Evolutionary conservation across 129 eudicot species (phyloP), one percentile per base, ranked within the genome.

Genomic region (Helianthus tuberosus): DNA sequence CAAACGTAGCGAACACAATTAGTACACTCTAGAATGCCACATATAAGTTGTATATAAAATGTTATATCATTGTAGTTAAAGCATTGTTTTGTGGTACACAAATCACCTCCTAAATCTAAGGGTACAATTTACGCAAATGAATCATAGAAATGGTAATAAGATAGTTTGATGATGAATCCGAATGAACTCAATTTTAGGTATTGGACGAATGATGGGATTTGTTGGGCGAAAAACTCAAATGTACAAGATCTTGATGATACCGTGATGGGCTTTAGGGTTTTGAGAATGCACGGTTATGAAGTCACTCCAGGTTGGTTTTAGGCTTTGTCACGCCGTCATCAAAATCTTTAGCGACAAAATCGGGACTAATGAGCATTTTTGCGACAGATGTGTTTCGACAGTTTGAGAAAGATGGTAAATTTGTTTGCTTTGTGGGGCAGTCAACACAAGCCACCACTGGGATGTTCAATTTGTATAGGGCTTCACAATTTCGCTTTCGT

Each of bases 241-340:
- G 94, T 95, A 61, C 94, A 91, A 70, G 99, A 95, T 79, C 81
- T 91, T 43, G 99, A 95, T 73, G 99, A 91, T 81, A 95, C 97
- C 11, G 96, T 96, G 1, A 95, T 95, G 99, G 99, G 81, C 23
- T 95, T 95, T 83, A 83, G 99, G 79, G 76, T 95, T 11, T 77
- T 91, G 23, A 85, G 99, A 76, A 69, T 91, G 86, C 96, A 91
- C 64, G 99, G 99, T 9, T 84, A 89, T 60, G 79, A 76, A 4
- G 77, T 95, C 80, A 83, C 96, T 57, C 82, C 86, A 54, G 95
- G 99, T 95, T 66, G 58, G 73, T 71, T 71, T 29, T 50, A 66
- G 3, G 6, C 35, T 39, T 12, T 35, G 17, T 53, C 66, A 9
- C 9, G n/a, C 41, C 2, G 2, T 1, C 10, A 43, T 6, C 46